Evolutionary conservation across 768 basidiomycete species (phyloP).

Genomic region (Obba rivulosa): DNA sequence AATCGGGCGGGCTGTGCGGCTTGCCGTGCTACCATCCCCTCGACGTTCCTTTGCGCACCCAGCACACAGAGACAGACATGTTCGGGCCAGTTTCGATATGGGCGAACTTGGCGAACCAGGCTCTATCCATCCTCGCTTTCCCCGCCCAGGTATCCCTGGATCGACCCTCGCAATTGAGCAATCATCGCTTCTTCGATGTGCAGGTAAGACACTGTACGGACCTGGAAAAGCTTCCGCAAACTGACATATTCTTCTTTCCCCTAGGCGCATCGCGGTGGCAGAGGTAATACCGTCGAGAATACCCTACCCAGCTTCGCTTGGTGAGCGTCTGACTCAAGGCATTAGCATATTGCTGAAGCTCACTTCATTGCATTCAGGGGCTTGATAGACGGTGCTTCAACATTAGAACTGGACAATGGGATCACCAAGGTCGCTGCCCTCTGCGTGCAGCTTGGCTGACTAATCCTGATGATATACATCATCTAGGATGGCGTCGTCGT

Average conservation of each 20-base stretch:
- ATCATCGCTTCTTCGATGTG: constrained; percentile 39
- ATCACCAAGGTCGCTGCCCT: constrained; percentile 70
- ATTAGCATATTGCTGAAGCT: not conserved
- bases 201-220: constrained; percentile 32
- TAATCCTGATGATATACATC: too few relatives aligned
- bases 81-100: constrained; percentile 10
- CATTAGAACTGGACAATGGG: constrained; percentile 75
- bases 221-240: constrained; percentile 4
- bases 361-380: constrained; percentile 41
- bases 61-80: too few relatives aligned
- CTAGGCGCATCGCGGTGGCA: constrained; percentile 71
- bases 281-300: constrained; percentile 72
- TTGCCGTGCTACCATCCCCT: too few relatives aligned
- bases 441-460: too few relatives aligned
- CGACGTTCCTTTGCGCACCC: too few relatives aligned
- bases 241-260: constrained; percentile 7
- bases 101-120: constrained; percentile 14
- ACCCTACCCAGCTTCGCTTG: constrained; percentile 73
- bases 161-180: constrained; percentile 7
- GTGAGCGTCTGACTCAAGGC: constrained; percentile 30
- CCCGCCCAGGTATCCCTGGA: constrained; percentile 24
- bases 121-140: constrained; percentile 14
- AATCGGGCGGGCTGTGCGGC: not conserved
- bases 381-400: constrained; percentile 69
- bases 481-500: constrained; percentile 67